A percentile compares a stretch with the other conserved stretches of the same genome.
Evolutionary conservation across 2,329 filamentous ascomycete genomes (phyloP).

Genomic region (Alternaria arbusti): DNA sequence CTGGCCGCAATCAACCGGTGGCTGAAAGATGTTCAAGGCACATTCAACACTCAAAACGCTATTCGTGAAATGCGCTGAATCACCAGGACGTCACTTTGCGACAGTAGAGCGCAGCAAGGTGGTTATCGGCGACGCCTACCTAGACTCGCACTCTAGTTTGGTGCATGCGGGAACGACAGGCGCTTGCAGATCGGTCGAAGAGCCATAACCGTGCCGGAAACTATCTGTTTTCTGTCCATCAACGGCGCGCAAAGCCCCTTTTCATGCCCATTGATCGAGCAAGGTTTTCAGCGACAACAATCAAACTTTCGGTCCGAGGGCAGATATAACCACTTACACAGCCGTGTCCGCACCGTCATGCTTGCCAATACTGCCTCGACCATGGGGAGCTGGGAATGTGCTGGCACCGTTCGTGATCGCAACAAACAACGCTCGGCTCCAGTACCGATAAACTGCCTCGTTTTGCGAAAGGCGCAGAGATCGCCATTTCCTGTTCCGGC

Average conservation of each 20-base stretch:
- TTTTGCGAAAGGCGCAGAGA: background rate
- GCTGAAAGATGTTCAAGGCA: background rate
- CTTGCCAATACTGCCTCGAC: background rate
- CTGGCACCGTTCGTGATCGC: background rate
- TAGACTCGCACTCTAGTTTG: background rate
- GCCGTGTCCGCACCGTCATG: background rate
- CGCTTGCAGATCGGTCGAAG: background rate
- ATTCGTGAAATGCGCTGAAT: background rate
- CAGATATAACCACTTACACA: background rate
- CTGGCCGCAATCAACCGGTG: background rate
- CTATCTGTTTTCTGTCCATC: background rate
- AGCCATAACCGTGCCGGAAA: background rate
- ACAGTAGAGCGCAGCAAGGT: background rate
- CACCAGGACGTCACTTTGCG: background rate
- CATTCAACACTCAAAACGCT: background rate
- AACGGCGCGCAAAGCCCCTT: slow-evolving; percentile 1
- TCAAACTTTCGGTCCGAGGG: slow-evolving; percentile 1
- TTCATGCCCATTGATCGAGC: background rate
- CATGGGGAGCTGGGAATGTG: background rate
- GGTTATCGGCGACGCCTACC: background rate
- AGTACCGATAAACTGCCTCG: background rate
- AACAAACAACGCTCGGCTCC: background rate
- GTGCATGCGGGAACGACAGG: background rate
- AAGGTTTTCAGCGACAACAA: background rate
- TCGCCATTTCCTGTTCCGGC: background rate